Evolutionary conservation across 192 early-diverging fungal genomes (phyloP), one percentile per base, ranked within the genome.

Genomic region (Diversispora epigaea): DNA sequence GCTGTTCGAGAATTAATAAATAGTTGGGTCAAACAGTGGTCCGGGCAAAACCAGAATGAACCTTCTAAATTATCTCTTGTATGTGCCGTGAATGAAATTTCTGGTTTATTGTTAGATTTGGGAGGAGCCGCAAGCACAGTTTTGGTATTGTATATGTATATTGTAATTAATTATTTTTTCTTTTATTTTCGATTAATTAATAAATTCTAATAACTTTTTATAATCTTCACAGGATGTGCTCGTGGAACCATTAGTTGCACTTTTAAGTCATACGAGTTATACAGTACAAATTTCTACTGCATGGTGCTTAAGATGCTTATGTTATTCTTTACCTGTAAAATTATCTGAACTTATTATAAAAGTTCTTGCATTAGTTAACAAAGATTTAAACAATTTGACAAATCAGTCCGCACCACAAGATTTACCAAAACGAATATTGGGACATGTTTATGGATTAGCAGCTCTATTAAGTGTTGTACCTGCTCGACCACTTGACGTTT

Each of bases 231-330:
- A 92, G 81, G 88, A 91, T 70, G 83, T 86, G 7, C 58, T 94
- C 5, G 72, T 86, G 5, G 91, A 93, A 12, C 89, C 91, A 4
- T 79, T 96, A 19, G 84, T 92, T 63, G 83, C 79, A 17, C 78
- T 95, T 58, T 80, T 96, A 11, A 80, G 83, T 3, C 90, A 93
- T 73, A 80, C 92, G 3, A 88, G 85, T 39, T 84, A 89, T 47
- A 79, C 90, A 0, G 91, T 97, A 9, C 93, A 95, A 64, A 82
- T 91, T 21, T 83, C 88, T 3, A 85, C 93, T 1, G 86, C 91
- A 3, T 90, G 91, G 78, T 91, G 88, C 45, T 79, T 95, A 15
- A 83, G 90, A 11, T 84, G 88, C 39, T 72, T 96, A n/a, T 88
- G 86, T 68, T 83, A 82, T 32, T 85, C 88, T 4, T 85, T 89